Conservation (phyloP, 1,284 basidiomycete genomes). For the Cutaneotrichosporon spelunceum region DNA sequence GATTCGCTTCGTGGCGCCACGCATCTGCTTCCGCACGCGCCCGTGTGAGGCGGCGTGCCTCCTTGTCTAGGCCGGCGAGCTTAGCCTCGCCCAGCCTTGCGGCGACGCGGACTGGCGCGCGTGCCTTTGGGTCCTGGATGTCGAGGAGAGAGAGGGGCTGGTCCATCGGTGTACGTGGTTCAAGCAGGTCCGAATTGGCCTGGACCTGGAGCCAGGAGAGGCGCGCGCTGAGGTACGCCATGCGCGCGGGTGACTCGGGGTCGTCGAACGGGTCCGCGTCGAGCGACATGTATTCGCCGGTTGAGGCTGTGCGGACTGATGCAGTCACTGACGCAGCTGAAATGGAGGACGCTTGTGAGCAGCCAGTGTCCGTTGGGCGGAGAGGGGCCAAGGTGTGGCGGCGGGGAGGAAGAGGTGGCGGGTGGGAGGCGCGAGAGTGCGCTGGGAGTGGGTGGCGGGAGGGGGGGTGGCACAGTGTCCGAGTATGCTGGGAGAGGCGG, state of each 20-base stretch:
- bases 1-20: constrained; percentile 6
- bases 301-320: neutral
- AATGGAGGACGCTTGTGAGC: neutral
- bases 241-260: constrained; percentile 3
- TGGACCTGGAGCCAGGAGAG: neutral
- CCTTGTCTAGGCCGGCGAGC: neutral
- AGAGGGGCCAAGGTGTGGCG: neutral
- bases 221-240: constrained; percentile 3
- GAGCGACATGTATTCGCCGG: constrained; percentile 5
- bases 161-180: neutral
- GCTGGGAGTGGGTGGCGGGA: neutral
- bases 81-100: neutral
- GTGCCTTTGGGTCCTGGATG: constrained; percentile 8
- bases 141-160: constrained; percentile 4
- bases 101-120: constrained; percentile 4
- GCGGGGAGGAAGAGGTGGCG: neutral
- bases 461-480: no score
- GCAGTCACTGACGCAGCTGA: neutral
- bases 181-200: neutral
- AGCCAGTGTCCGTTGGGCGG: neutral
- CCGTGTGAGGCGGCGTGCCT: neutral
- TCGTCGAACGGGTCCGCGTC: constrained; percentile 8
- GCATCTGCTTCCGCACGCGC: neutral
- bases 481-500: neutral
- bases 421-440: neutral